Evolutionary conservation across 1,139 yeast genomes (phyloP).

Genomic region (Scheffersomyces insectosa): DNA sequence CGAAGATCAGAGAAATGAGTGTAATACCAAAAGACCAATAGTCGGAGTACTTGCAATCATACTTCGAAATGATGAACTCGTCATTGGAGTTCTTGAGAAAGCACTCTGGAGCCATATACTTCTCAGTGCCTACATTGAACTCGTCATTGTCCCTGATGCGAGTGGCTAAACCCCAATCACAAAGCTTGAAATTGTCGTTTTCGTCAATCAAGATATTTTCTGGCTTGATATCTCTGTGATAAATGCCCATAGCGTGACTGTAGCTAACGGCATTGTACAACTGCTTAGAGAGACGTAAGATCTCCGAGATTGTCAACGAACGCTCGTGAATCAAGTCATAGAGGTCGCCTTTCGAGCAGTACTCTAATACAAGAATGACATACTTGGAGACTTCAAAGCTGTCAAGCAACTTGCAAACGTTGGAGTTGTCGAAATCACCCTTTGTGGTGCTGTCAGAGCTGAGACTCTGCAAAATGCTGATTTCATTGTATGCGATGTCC

Average conservation of each 20-base stretch:
- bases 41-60: slow-evolving; percentile 38
- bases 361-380: slow-evolving; percentile 49
- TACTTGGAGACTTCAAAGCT: slow-evolving; percentile 43
- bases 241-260: slow-evolving; percentile 46
- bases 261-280: slow-evolving; percentile 39
- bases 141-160: slow-evolving; percentile 34
- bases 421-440: slow-evolving; percentile 28
- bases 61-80: slow-evolving; percentile 19
- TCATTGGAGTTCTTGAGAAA: slow-evolving; percentile 15
- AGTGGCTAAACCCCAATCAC: slow-evolving; percentile 62
- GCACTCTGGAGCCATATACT: slow-evolving; percentile 60
- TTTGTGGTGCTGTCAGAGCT: slow-evolving; percentile 32
- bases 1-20: slow-evolving; percentile 49
- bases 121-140: slow-evolving; percentile 56
- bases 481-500: slow-evolving; percentile 48
- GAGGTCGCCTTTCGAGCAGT: slow-evolving; percentile 51
- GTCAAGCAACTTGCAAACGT: slow-evolving; percentile 47
- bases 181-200: slow-evolving; percentile 45
- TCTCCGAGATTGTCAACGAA: slow-evolving; percentile 11
- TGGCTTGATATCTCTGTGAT: slow-evolving; percentile 57
- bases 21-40: slow-evolving; percentile 48
- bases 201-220: slow-evolving; percentile 49
- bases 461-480: slow-evolving; percentile 39
- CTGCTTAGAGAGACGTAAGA: slow-evolving; percentile 28
- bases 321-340: slow-evolving; percentile 42